Percentiles rank a stretch among this genome's conserved stretches.
Evolutionary conservation across 2,329 filamentous ascomycete species (phyloP).

Genomic region (Cladosporium oxysporum): DNA sequence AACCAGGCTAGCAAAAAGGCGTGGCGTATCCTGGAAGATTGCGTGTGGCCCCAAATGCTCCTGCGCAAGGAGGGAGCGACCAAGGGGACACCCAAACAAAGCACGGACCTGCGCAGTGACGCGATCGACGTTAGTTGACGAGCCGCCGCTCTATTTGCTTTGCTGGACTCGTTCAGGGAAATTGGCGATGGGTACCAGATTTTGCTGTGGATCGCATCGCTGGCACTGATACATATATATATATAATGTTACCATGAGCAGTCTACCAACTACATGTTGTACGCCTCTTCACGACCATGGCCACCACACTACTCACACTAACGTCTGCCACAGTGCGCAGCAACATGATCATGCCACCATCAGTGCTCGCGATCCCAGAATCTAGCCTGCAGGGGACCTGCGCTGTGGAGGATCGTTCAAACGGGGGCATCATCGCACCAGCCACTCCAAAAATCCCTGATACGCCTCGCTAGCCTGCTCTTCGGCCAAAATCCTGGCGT

Average conservation of each 20-base stretch:
- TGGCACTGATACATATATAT: not conserved
- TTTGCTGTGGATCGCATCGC: not conserved
- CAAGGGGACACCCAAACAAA: conserved; percentile 3
- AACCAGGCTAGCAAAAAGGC: not conserved
- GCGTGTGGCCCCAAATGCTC: conserved; percentile 9
- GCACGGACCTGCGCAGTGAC: conserved; percentile 10
- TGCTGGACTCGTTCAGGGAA: not conserved
- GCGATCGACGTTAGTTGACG: conserved; percentile 5
- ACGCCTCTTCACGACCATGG: not conserved
- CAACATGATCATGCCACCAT: conserved; percentile 7
- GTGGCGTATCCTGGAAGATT: not conserved
- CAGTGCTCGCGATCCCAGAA: conserved; percentile 15
- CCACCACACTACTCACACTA: not conserved
- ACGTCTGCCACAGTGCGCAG: not conserved
- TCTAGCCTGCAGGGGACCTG: conserved; percentile 3
- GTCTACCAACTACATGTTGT: not conserved
- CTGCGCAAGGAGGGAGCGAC: conserved; percentile 2
- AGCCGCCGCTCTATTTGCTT: not conserved
- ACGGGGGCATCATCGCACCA: not conserved
- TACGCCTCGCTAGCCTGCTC: not conserved
- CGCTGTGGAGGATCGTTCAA: conserved; percentile 7
- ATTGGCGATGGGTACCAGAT: not conserved
- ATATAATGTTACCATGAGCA: too few species aligned
- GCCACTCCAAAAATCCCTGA: conserved; percentile 1
- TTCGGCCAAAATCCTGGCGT: conserved; percentile 4